A percentile compares a stretch with the other conserved stretches of the same genome.
Conservation (phyloP, 2,329 filamentous ascomycete genomes). For the Penicillium sumatraense region DNA sequence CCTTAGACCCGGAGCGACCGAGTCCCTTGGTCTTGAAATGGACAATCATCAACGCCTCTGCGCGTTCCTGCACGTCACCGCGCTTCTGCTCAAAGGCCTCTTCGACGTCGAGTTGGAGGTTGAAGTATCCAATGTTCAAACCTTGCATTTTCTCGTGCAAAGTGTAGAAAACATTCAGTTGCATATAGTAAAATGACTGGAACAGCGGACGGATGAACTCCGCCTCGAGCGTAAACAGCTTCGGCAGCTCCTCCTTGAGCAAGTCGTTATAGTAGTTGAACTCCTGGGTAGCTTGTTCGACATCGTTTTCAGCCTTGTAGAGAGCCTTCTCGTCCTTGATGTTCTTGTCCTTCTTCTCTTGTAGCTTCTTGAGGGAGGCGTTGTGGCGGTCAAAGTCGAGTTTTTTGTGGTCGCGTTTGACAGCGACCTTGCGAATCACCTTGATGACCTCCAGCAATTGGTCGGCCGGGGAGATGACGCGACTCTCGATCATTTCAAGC, state of each 20-base stretch:
- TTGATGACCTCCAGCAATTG: slow-evolving; percentile 96
- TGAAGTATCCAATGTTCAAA: slow-evolving; percentile 97
- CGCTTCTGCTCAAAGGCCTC: slow-evolving; percentile 89
- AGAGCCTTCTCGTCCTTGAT: slow-evolving; percentile 97
- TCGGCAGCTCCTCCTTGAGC: slow-evolving; percentile 92
- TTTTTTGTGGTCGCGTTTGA: slow-evolving; percentile 96
- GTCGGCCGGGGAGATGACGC: slow-evolving; percentile 89
- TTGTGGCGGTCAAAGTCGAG: slow-evolving; percentile 92
- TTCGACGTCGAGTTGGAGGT: slow-evolving; percentile 86
- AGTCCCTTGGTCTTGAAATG: slow-evolving; percentile 90
- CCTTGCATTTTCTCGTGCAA: slow-evolving; percentile 97
- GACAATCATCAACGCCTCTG: slow-evolving; percentile 83
- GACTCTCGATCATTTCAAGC: slow-evolving; percentile 93
- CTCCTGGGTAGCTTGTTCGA: slow-evolving; percentile 90
- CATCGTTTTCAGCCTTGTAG: slow-evolving; percentile 91
- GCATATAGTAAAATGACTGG: slow-evolving; percentile 99
- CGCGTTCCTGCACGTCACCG: slow-evolving; percentile 82
- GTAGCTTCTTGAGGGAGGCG: slow-evolving; percentile 83
- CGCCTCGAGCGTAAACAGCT: slow-evolving; percentile 84
- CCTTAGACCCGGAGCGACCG: slow-evolving; percentile 38
- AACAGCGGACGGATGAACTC: slow-evolving; percentile 97
- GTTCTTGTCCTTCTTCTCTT: slow-evolving; percentile 96
- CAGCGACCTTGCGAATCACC: slow-evolving; percentile 82
- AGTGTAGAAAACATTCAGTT: slow-evolving; percentile 98
- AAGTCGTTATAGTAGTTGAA: slow-evolving; percentile 98